Evolutionary conservation across 208 protist genomes (phyloP).

Genomic region (Leishmania mexicana): DNA sequence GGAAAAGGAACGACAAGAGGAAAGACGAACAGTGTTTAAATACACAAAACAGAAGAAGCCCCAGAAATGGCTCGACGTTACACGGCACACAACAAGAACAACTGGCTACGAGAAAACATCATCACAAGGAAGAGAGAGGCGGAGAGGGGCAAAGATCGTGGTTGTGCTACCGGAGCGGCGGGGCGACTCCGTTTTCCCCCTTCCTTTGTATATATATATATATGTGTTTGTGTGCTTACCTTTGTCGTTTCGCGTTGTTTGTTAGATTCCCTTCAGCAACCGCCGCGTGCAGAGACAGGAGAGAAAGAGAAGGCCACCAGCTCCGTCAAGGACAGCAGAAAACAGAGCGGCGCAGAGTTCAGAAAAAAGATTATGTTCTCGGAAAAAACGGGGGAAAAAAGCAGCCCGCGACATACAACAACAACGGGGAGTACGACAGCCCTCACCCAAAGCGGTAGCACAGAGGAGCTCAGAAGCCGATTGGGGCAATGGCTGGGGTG

Average conservation of each 20-base stretch:
- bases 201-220: neutral
- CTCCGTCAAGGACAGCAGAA: too few species aligned
- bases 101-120: neutral
- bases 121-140: conserved; percentile 9
- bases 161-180: neutral
- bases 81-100: neutral
- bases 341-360: too few species aligned
- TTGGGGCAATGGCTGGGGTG: conserved; percentile 14
- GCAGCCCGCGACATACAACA: neutral
- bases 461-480: neutral
- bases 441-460: neutral
- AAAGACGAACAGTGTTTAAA: neutral
- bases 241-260: neutral
- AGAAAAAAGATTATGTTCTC: neutral
- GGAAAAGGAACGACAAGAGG: neutral
- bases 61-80: neutral
- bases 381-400: neutral
- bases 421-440: too few species aligned
- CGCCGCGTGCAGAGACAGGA: too few species aligned
- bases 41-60: neutral
- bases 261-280: too few species aligned
- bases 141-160: conserved; percentile 14
- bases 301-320: too few species aligned
- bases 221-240: neutral
- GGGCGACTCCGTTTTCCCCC: too few species aligned